phyloP scores from a whole-genome alignment of 257 asterid species.

The Rauvolfia tetraphylla region DNA sequence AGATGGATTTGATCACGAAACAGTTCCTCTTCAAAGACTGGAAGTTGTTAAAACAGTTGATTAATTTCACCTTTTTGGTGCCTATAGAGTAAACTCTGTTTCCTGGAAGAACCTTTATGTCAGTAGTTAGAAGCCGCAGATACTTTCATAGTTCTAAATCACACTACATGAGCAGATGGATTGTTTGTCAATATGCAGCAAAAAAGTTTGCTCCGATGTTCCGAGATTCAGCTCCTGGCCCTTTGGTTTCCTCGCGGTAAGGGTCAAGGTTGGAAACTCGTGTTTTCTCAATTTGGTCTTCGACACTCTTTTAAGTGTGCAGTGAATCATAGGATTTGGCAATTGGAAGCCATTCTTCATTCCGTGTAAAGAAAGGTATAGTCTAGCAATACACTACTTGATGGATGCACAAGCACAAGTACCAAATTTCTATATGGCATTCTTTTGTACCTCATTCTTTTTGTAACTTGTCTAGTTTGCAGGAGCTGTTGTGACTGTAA shows the following conservation, averaged over 20 bases:
- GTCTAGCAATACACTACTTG: background rate
- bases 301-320: background rate
- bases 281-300: background rate
- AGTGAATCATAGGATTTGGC: background rate
- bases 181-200: too few species aligned
- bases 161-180: too few species aligned
- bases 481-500: too few species aligned
- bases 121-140: background rate
- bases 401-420: background rate
- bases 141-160: background rate
- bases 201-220: background rate
- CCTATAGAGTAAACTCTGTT: background rate
- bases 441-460: background rate
- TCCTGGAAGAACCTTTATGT: background rate
- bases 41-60: conserved; percentile 11
- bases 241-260: background rate
- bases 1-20: conserved; percentile 19
- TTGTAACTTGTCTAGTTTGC: background rate
- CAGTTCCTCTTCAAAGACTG: conserved; percentile 27
- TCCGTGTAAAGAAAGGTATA: background rate
- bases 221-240: background rate
- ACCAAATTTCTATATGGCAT: background rate
- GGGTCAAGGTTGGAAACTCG: background rate
- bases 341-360: background rate
- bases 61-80: background rate